These are phyloP conservation scores for Aspergillus niger DNA, from an alignment of 2,329 filamentous ascomycete species.

Conservation along the genomic window DNA sequence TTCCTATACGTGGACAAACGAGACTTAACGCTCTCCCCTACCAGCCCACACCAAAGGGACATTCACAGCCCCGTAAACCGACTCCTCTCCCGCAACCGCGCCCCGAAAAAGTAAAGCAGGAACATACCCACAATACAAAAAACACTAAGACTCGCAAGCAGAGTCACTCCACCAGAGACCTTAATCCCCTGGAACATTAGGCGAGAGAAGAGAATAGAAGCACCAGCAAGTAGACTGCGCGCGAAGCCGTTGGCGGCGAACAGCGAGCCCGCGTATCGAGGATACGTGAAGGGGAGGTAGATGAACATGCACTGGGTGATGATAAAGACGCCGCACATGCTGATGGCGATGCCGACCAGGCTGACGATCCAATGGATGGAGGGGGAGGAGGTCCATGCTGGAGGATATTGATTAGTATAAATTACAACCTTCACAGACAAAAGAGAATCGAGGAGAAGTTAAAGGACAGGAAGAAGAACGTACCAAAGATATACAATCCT, in stretches of 20 bases:
- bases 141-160: neutral
- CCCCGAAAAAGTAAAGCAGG: neutral
- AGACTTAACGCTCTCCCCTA: too few relatives aligned
- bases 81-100: neutral
- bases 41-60: too few relatives aligned
- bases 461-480: neutral
- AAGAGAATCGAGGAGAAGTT: too few relatives aligned
- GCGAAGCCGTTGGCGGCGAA: constrained; percentile 40
- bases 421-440: too few relatives aligned
- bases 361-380: constrained; percentile 41
- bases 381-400: constrained; percentile 53
- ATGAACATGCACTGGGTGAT: constrained; percentile 47
- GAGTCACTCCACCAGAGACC: neutral
- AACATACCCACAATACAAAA: neutral
- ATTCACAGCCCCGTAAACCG: neutral
- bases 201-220: neutral
- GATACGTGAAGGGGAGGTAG: constrained; percentile 41
- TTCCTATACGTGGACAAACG: too few relatives aligned
- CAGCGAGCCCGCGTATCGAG: constrained; percentile 36
- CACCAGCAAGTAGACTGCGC: neutral
- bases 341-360: constrained; percentile 46
- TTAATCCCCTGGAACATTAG: neutral
- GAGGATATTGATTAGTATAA: too few relatives aligned
- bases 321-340: constrained; percentile 40
- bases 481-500: neutral